These are phyloP conservation scores for Xylaria sp. DNA, from an alignment of 2,329 filamentous ascomycete genomes.

Conservation along the genomic window DNA sequence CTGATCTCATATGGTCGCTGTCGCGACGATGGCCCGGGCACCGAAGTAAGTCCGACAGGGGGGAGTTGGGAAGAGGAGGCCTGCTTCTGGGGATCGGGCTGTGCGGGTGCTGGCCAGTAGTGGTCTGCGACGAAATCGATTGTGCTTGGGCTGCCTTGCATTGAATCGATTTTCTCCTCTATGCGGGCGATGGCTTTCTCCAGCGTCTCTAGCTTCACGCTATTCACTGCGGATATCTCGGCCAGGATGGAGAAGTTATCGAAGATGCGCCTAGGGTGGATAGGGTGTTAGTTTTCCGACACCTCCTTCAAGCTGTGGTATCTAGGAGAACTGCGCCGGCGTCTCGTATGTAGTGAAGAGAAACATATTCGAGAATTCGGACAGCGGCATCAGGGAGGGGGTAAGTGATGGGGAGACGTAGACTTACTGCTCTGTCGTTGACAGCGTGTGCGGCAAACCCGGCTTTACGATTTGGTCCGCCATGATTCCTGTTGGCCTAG, in stretches of 20 bases:
- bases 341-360: not conserved
- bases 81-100: not conserved
- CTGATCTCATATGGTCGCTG: not conserved
- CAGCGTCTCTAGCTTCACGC: not conserved
- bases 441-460: not conserved
- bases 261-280: not conserved
- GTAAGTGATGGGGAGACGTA: not conserved
- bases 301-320: not conserved
- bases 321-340: not conserved
- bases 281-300: not conserved
- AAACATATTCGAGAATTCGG: not conserved
- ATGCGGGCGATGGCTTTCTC: not conserved
- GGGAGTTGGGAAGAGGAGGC: not conserved
- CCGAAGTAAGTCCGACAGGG: not conserved
- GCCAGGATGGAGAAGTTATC: not conserved
- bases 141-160: not conserved
- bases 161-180: not conserved
- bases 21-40: not conserved
- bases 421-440: conserved; percentile 3
- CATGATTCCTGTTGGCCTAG: not conserved
- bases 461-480: not conserved
- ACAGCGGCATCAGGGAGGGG: not conserved
- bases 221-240: not conserved
- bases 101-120: too few relatives aligned
- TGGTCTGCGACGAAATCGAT: too few relatives aligned